Conservation (phyloP, 768 basidiomycete genomes). For the Guyanaporus albipodus region DNA sequence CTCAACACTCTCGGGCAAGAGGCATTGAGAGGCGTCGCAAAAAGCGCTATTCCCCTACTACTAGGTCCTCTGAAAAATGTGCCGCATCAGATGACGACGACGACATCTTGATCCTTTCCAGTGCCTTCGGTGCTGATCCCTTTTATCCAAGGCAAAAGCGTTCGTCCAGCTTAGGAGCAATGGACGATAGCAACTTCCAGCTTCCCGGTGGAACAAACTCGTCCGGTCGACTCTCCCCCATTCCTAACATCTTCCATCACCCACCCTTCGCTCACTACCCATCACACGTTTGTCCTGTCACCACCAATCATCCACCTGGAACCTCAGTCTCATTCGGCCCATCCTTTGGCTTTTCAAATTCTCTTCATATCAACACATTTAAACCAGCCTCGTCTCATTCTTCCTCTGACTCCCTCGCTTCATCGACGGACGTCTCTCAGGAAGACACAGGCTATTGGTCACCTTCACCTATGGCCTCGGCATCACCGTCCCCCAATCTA, state of each 20-base stretch:
- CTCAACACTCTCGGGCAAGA: conserved; percentile 36
- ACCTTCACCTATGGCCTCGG: conserved; percentile 10
- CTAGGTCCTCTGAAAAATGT: conserved; percentile 16
- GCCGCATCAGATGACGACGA: conserved; percentile 40
- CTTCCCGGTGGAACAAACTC: conserved; percentile 6
- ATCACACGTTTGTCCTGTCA: conserved; percentile 13
- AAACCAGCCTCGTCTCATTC: conserved; percentile 17
- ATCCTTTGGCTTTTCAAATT: conserved; percentile 24
- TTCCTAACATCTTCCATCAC: conserved; percentile 19
- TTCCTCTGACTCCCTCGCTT: conserved; percentile 16
- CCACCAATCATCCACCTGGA: conserved; percentile 12
- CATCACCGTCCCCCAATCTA: conserved; percentile 12
- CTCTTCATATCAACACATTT: conserved; percentile 27
- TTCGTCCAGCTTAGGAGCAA: conserved; percentile 43
- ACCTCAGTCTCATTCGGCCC: conserved; percentile 21
- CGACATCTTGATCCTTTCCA: conserved; percentile 52
- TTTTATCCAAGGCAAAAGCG: conserved; percentile 35
- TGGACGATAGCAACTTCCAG: conserved; percentile 35
- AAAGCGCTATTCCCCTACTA: conserved; percentile 34
- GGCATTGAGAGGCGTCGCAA: conserved; percentile 40
- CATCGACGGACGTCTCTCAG: conserved; percentile 5
- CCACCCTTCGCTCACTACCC: conserved; percentile 8
- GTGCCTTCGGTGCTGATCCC: conserved; percentile 22
- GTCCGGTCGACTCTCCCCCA: conserved; percentile 23
- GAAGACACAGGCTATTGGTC: conserved; percentile 5